Evolutionary conservation across 2,329 filamentous ascomycete species (phyloP), one percentile per base, ranked within the genome.

Genomic region (Colletotrichum zoysiae): DNA sequence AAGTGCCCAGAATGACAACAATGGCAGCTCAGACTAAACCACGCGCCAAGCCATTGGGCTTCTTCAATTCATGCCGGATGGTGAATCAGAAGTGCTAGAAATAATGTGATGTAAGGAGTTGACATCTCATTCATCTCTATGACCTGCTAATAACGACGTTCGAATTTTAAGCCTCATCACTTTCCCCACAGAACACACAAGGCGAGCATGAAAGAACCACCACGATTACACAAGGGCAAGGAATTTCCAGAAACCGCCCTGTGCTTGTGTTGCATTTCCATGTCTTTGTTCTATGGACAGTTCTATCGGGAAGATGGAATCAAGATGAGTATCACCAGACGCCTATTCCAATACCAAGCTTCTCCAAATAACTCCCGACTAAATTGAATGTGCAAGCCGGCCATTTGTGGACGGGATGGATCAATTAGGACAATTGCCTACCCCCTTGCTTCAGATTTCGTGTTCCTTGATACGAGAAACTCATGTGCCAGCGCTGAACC

Each of bases 381-480:
- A 9, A 16, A 12, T 1, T 3, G 0, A 30, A 23, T 16, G 5
- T 16, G 5, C 30, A 16, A 14, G 5, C 4, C n/a, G 9, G 1
- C 1, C 12, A n/a, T 20, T 38, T 20, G 20, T 2, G 14, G 35
- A 8, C 38, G 12, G 5, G n/a, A n/a, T 35, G 6, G 20, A 14
- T 23, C 12, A 6, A 9, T 16, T 16, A 23, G 20, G 12, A 40
- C 3, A 40, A 35, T 23, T n/a, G 5, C 11, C 9, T 5, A 16
- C 1, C 6, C n/a, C 6, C 20, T 8, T 23, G 30, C 16, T 57
- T 23, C 12, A 2, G 20, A 8, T 9, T 46, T 1, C 33, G 20
- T 5, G 5, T 23, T 16, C 33, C 33, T 40, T n/a, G 20, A 14
- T 3, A 57, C 8, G 2, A 57, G 33, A 57, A 57, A 23, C 6